phyloP scores from a whole-genome alignment of 345 rosid genomes.

The Salix viminalis region DNA sequence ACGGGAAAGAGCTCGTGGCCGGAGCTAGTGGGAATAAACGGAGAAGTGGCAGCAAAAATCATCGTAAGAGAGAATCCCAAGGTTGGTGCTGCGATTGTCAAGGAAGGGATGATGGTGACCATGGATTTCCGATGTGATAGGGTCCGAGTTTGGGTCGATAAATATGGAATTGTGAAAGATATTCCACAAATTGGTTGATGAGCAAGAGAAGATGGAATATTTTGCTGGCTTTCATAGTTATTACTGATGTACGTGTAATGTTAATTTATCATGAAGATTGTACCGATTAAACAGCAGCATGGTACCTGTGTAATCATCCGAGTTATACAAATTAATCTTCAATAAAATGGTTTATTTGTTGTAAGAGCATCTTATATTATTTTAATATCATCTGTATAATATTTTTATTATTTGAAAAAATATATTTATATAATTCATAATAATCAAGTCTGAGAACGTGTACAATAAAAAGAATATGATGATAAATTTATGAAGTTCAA shows the following conservation, averaged over 20 bases:
- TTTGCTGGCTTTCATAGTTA: neutral
- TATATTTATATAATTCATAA: too few species aligned
- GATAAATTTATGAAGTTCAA: too few species aligned
- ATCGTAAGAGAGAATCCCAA: slow-evolving; percentile 34
- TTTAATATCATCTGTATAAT: neutral
- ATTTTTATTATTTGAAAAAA: too few species aligned
- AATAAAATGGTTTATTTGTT: neutral
- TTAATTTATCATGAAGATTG: neutral
- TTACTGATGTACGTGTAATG: neutral
- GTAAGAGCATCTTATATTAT: neutral
- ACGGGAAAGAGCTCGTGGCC: slow-evolving; percentile 38
- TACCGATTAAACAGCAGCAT: neutral
- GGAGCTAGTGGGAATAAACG: slow-evolving; percentile 38
- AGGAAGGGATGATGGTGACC: slow-evolving; percentile 31
- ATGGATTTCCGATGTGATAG: slow-evolving; percentile 33
- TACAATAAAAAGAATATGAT: too few species aligned
- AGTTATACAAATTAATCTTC: neutral
- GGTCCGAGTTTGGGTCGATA: slow-evolving; percentile 39
- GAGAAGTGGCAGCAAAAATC: slow-evolving; percentile 34
- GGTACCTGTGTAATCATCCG: neutral
- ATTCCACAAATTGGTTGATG: slow-evolving; percentile 30
- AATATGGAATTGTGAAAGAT: slow-evolving; percentile 31
- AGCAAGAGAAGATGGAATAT: neutral
- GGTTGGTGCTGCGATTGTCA: slow-evolving; percentile 28
- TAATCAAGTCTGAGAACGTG: too few species aligned